Conservation (phyloP, 495 filamentous ascomycete genomes). For the Neurospora sublineolata region DNA sequence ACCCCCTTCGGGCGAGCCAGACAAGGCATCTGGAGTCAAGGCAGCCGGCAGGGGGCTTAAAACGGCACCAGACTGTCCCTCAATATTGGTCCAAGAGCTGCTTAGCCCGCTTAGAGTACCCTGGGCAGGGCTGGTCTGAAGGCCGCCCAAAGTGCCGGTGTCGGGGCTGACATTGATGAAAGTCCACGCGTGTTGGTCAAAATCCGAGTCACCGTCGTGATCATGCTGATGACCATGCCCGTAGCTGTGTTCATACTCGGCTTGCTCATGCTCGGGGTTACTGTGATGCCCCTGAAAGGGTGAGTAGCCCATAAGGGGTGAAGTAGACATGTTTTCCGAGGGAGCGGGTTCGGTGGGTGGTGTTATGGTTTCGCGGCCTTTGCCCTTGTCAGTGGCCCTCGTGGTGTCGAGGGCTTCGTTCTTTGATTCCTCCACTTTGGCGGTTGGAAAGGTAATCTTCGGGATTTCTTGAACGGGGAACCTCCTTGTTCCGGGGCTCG, state of each 20-base stretch:
- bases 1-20: background rate
- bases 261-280: background rate
- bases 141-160: background rate
- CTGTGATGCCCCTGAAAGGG: background rate
- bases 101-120: background rate
- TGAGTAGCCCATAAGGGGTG: background rate
- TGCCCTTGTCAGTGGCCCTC: background rate
- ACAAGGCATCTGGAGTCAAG: background rate
- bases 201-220: constrained; percentile 5
- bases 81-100: background rate
- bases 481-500: background rate
- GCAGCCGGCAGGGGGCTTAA: background rate
- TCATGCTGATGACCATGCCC: background rate
- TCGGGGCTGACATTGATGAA: background rate
- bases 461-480: background rate
- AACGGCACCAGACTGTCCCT: background rate
- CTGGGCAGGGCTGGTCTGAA: background rate
- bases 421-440: background rate
- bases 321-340: background rate
- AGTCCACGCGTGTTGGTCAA: background rate
- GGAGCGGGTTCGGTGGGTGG: background rate
- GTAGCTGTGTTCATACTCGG: background rate
- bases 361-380: background rate
- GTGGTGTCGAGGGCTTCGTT: background rate
- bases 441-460: background rate